Base-by-base conservation (phyloP, 2,329 filamentous ascomycete species). In the Cadophora malorum region DNA sequence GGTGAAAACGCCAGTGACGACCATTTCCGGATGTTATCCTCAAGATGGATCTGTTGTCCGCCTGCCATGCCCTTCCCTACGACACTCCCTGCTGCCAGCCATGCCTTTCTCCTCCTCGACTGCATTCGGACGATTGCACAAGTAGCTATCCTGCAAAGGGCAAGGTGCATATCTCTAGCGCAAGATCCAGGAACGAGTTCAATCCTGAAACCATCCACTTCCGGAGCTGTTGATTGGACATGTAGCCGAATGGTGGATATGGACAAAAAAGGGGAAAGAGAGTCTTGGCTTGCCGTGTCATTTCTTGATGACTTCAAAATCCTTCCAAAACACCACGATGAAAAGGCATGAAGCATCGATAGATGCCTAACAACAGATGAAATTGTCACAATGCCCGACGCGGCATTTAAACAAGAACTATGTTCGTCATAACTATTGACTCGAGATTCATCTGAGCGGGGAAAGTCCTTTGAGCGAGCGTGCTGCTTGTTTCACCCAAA, bases 131-230 rank as follows among this genome's bases (percentile, higher is more conserved):
- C 49, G n/a, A 38, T 31, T 23, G 41, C 41, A 33, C 45, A 50
- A 49, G 45, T 10, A 33, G 28, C 35, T 21, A 59, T 9, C 19
- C 63, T 50, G 21, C 56, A 62, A 66, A 41, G 12, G 49, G 56
- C 50, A 41, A n/a, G 64, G 56, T 25, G 45, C 33, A 28, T 55
- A 19, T n/a, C 56, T 49, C 23, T 53, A 60, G 52, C 65, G 33
- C 33, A 25, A 21, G 53, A 67, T 67, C 65, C 65, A 67, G 65
- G 65, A 67, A 67, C 65, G 35, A 56, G 41, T 10, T 41, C 25
- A n/a, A 60, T 53, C 60, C 53, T 64, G 61, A 67, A 67, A 64
- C 60, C 64, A 61, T 33, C 25, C 47, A 25, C 4, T 16, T 52
- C 7, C 10, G 23, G 35, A 33, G 21, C 19, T 35, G 21, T 19